Percentiles rank a stretch among this genome's conserved stretches.
Conservation (phyloP, 2,329 filamentous ascomycete species). For the Sporothrix dimorphospora region DNA sequence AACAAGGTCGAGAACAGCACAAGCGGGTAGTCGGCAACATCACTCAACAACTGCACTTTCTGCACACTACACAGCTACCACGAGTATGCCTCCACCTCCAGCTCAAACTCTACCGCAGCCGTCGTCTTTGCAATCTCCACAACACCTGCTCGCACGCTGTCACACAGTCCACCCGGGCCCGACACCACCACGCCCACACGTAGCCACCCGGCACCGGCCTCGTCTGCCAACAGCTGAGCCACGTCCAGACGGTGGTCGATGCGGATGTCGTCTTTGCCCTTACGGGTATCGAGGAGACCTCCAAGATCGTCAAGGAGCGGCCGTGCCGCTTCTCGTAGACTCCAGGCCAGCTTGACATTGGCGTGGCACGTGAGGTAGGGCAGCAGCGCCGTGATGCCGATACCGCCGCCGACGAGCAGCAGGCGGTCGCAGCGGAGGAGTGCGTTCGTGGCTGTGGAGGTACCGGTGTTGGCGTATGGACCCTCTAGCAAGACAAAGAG, state of each 20-base stretch:
- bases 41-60: neutral
- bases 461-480: neutral
- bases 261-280: neutral
- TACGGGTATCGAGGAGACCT: neutral
- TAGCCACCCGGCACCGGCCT: neutral
- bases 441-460: neutral
- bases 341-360: slow-evolving; percentile 42
- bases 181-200: neutral
- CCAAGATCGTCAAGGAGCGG: neutral
- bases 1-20: neutral
- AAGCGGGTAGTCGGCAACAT: neutral
- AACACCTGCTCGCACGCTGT: neutral
- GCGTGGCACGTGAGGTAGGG: slow-evolving; percentile 41
- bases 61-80: neutral
- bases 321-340: neutral
- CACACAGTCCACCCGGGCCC: neutral
- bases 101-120: neutral
- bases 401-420: slow-evolving; percentile 51
- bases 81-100: slow-evolving; percentile 8
- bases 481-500: neutral
- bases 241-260: neutral
- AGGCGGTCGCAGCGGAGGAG: slow-evolving; percentile 39
- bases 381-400: slow-evolving; percentile 52
- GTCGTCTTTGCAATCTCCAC: neutral
- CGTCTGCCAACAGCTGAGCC: neutral